Percentiles rank a stretch among this genome's conserved stretches.
Evolutionary conservation across 2,329 filamentous ascomycete genomes (phyloP).

Genomic region (Stagonosporopsis vannaccii): DNA sequence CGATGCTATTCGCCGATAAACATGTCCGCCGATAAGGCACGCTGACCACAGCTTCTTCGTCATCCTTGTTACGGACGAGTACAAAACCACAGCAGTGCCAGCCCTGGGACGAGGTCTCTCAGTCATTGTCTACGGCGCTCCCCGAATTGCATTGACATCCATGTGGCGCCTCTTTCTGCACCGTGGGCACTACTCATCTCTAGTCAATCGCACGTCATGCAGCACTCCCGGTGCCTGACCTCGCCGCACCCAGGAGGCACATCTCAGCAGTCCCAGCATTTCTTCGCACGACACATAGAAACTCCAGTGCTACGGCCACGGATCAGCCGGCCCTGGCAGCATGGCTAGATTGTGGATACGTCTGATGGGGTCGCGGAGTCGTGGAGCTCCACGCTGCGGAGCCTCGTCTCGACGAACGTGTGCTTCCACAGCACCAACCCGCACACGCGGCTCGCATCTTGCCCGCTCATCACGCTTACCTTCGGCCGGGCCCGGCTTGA

Average conservation of each 20-base stretch:
- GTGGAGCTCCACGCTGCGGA: constrained; percentile 10
- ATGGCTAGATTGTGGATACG: constrained; percentile 2
- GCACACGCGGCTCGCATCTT: not conserved
- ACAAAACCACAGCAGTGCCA: not conserved
- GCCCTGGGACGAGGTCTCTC: not conserved
- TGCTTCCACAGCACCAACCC: not conserved
- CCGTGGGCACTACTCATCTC: not conserved
- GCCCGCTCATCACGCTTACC: constrained; percentile 3
- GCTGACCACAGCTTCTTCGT: constrained; percentile 11
- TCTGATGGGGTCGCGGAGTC: not conserved
- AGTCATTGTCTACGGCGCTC: not conserved
- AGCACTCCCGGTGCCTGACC: not conserved
- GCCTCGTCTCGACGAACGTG: not conserved
- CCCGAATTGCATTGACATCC: not conserved
- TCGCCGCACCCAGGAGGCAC: not conserved
- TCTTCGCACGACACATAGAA: constrained; percentile 6
- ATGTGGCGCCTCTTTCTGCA: not conserved
- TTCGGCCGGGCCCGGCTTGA: constrained; percentile 14
- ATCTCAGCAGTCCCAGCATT: not conserved
- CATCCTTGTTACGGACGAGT: not conserved
- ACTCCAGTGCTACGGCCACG: not conserved
- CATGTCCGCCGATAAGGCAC: not conserved
- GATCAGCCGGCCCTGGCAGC: not conserved
- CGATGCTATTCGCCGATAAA: constrained; percentile 11
- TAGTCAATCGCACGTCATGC: constrained; percentile 1